Conservation (phyloP, 176 grass and related monocot genomes). For the Oryza brachyantha region DNA sequence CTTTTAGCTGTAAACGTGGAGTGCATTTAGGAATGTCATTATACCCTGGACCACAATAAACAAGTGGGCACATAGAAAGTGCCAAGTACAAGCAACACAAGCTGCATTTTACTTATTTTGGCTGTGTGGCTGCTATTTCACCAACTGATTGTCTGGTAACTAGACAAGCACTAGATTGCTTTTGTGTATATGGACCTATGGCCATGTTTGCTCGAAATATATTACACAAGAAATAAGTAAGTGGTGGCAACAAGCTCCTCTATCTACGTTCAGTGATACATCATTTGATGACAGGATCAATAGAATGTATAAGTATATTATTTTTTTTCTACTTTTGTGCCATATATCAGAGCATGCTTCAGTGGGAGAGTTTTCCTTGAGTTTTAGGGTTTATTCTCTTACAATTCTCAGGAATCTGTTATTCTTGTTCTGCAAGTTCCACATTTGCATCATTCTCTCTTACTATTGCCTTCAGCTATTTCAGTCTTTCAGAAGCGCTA, state of each 20-base stretch:
- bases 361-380: background rate
- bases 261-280: background rate
- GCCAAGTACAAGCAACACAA: background rate
- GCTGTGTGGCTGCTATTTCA: background rate
- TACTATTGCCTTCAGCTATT: constrained; percentile 1
- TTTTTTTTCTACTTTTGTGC: background rate
- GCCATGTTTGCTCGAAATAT: constrained; percentile 7
- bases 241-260: background rate
- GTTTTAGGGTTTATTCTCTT: background rate
- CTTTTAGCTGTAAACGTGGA: background rate
- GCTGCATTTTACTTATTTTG: background rate
- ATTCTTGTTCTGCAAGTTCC: background rate
- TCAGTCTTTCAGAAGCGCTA: constrained; percentile 24
- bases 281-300: background rate
- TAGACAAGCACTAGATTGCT: constrained; percentile 12
- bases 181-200: background rate
- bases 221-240: background rate
- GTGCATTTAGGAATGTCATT: constrained; percentile 22
- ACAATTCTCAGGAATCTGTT: background rate
- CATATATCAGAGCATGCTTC: background rate
- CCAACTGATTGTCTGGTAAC: background rate
- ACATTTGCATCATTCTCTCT: constrained; percentile 6
- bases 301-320: background rate
- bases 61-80: constrained; percentile 17
- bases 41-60: background rate